A percentile compares a stretch with the other conserved stretches of the same genome.
Evolutionary conservation across 2,329 filamentous ascomycete species (phyloP).

Genomic region (Monosporascus sp.): DNA sequence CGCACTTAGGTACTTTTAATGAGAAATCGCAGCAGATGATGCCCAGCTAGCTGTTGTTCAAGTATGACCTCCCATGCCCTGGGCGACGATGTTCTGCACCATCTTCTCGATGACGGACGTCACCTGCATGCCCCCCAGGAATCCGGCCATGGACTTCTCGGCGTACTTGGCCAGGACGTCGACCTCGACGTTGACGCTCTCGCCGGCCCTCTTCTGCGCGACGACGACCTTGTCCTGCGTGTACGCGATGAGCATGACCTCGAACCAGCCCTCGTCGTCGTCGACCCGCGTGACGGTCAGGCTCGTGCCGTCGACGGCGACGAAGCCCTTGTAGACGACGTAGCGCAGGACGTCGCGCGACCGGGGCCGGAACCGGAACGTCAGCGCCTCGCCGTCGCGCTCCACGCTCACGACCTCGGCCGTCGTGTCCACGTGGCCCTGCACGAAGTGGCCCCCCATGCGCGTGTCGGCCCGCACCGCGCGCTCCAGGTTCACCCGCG

Average conservation of each 20-base stretch:
- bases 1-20: too few species aligned
- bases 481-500: constrained; percentile 85
- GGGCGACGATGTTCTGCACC: constrained; percentile 68
- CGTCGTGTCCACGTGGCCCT: constrained; percentile 91
- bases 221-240: constrained; percentile 89
- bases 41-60: background rate
- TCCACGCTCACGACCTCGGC: constrained; percentile 68
- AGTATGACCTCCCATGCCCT: constrained; percentile 43
- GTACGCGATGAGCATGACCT: constrained; percentile 97
- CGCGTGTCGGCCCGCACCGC: constrained; percentile 86
- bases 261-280: constrained; percentile 76
- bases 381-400: constrained; percentile 84
- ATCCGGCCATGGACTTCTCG: constrained; percentile 82
- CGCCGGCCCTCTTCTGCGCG: constrained; percentile 70
- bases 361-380: constrained; percentile 73
- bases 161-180: constrained; percentile 84
- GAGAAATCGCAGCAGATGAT: too few species aligned
- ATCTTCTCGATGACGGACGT: constrained; percentile 63
- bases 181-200: constrained; percentile 87
- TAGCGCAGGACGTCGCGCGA: constrained; percentile 70
- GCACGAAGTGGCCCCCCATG: constrained; percentile 97
- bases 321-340: constrained; percentile 92
- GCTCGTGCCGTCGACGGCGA: constrained; percentile 90
- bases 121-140: constrained; percentile 55
- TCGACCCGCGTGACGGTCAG: constrained; percentile 85